phyloP scores from a whole-genome alignment of 495 filamentous ascomycete genomes.

The Tuber calosporum region DNA sequence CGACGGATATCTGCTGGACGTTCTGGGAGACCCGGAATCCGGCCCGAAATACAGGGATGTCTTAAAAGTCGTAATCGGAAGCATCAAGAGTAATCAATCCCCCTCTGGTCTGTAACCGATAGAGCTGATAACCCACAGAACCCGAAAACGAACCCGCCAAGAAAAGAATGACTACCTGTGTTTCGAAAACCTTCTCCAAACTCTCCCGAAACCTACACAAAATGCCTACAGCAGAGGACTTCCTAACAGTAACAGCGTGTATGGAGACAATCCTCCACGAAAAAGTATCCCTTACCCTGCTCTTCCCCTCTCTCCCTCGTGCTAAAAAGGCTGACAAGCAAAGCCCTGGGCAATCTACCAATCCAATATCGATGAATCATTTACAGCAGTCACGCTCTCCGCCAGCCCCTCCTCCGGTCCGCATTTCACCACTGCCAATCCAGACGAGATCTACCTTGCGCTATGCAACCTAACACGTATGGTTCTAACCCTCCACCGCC shows the following conservation, averaged over 20 bases:
- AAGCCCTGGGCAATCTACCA: slow-evolving; percentile 36
- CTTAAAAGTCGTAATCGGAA: slow-evolving; percentile 22
- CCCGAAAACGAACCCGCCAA: slow-evolving; percentile 14
- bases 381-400: slow-evolving; percentile 26
- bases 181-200: slow-evolving; percentile 25
- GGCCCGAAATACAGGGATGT: slow-evolving; percentile 23
- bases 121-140: slow-evolving; percentile 19
- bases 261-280: slow-evolving; percentile 30
- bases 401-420: slow-evolving; percentile 30
- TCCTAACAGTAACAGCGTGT: slow-evolving; percentile 24
- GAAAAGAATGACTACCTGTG: neutral
- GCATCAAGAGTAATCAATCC: slow-evolving; percentile 18
- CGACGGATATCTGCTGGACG: slow-evolving; percentile 20
- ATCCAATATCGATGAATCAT: slow-evolving; percentile 39
- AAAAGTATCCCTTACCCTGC: slow-evolving; percentile 13
- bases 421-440: slow-evolving; percentile 1
- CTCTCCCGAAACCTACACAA: slow-evolving; percentile 24
- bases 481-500: slow-evolving; percentile 29
- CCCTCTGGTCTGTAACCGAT: neutral
- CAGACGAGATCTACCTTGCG: slow-evolving; percentile 29
- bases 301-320: neutral
- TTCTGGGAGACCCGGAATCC: neutral
- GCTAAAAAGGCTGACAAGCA: neutral
- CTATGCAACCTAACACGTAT: slow-evolving; percentile 20
- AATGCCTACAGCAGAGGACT: slow-evolving; percentile 20